A percentile compares a stretch with the other conserved stretches of the same genome.
Evolutionary conservation across 1,284 basidiomycete genomes (phyloP).

Genomic region (Rhizoctonia solani): DNA sequence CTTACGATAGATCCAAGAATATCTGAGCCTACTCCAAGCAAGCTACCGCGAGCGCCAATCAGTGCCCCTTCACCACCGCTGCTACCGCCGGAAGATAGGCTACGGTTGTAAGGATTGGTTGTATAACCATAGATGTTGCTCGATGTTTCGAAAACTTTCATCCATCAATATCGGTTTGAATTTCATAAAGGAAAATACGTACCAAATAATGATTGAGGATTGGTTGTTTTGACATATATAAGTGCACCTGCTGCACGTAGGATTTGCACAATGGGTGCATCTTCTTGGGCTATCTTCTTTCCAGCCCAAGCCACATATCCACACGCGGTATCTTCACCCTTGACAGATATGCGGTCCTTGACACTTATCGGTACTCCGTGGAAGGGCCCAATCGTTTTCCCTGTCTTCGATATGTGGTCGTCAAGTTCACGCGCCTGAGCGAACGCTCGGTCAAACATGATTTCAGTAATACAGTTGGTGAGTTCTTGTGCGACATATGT

Average conservation of each 20-base stretch:
- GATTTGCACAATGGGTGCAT: constrained; percentile 45
- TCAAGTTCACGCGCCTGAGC: constrained; percentile 49
- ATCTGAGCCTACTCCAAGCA: constrained; percentile 63
- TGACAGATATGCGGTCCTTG: constrained; percentile 59
- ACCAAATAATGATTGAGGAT: constrained; percentile 57
- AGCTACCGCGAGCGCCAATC: constrained; percentile 60
- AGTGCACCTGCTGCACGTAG: constrained; percentile 60
- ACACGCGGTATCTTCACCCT: constrained; percentile 54
- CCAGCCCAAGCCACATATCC: constrained; percentile 60
- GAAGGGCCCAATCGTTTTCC: constrained; percentile 49
- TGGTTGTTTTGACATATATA: constrained; percentile 61
- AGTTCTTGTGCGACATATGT: constrained; percentile 46
- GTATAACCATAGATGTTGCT: constrained; percentile 60
- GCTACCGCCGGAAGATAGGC: constrained; percentile 61
- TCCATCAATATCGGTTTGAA: background rate
- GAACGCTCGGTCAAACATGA: constrained; percentile 51
- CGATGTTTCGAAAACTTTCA: constrained; percentile 52
- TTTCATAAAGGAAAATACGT: constrained; percentile 42
- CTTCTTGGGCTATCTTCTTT: constrained; percentile 48
- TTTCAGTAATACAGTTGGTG: constrained; percentile 51
- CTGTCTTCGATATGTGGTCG: constrained; percentile 45
- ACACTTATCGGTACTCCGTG: constrained; percentile 57
- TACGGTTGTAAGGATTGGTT: constrained; percentile 58
- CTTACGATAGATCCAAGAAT: constrained; percentile 47
- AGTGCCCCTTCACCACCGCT: constrained; percentile 69